Evolutionary conservation across 495 filamentous ascomycete species (phyloP).

Genomic region (Penicillium fimorum): DNA sequence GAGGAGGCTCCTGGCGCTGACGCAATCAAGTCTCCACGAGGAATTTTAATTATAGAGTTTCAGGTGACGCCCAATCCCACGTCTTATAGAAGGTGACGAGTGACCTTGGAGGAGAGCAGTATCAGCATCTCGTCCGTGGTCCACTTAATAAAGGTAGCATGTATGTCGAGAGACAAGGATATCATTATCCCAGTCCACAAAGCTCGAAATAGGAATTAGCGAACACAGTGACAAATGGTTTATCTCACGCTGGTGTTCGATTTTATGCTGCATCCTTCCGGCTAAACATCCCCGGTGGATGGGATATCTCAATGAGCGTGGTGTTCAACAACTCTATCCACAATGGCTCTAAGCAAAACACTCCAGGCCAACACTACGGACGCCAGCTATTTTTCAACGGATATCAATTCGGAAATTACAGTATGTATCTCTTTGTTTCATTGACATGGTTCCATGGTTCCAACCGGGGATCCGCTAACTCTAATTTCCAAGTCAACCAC

Average conservation of each 20-base stretch:
- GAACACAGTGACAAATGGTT: constrained; percentile 44
- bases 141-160: constrained; percentile 75
- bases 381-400: constrained; percentile 66
- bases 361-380: constrained; percentile 38
- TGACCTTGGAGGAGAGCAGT: constrained; percentile 72
- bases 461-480: neutral
- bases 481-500: constrained; percentile 33
- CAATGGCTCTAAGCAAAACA: constrained; percentile 12
- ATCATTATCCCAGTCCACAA: constrained; percentile 57
- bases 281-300: constrained; percentile 50
- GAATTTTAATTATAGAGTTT: constrained; percentile 58
- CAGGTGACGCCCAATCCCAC: constrained; percentile 33
- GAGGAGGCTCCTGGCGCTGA: constrained; percentile 57
- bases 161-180: constrained; percentile 68
- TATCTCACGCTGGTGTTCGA: constrained; percentile 49
- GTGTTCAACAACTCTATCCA: constrained; percentile 39
- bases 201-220: constrained; percentile 34
- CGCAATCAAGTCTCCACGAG: constrained; percentile 63
- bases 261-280: constrained; percentile 58
- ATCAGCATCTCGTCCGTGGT: constrained; percentile 62
- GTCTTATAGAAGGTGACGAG: constrained; percentile 71
- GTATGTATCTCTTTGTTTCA: constrained; percentile 11
- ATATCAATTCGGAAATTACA: constrained; percentile 67
- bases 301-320: constrained; percentile 60
- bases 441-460: neutral